Evolutionary conservation across 2,329 filamentous ascomycete genomes (phyloP).

Genomic region (Ophiosphaerella herpotricha): DNA sequence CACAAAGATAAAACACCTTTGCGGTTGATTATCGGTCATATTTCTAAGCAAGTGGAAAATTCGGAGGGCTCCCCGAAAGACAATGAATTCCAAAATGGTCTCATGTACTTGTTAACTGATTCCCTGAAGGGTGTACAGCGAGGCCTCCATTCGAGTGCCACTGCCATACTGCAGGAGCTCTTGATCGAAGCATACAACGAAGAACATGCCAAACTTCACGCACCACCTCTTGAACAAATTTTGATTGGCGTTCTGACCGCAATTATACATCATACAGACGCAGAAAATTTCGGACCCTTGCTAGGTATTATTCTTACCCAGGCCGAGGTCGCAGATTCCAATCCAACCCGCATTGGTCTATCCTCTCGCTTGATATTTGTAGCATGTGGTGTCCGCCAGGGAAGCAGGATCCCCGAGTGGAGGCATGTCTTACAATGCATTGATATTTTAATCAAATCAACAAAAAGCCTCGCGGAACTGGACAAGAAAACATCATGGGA

Average conservation of each 20-base stretch:
- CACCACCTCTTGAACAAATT: conserved; percentile 61
- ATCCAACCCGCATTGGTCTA: conserved; percentile 34
- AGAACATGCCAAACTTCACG: conserved; percentile 48
- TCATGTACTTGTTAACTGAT: conserved; percentile 92
- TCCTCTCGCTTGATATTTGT: conserved; percentile 65
- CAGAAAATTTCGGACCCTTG: conserved; percentile 73
- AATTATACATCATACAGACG: conserved; percentile 78
- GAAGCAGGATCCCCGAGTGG: conserved; percentile 76
- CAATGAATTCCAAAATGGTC: conserved; percentile 77
- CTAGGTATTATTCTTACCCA: conserved; percentile 60
- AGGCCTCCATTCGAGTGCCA: conserved; percentile 62
- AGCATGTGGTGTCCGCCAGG: conserved; percentile 79
- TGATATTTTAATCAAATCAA: conserved; percentile 33
- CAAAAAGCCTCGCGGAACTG: conserved; percentile 35
- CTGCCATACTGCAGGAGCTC: conserved; percentile 58
- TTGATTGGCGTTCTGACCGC: conserved; percentile 78
- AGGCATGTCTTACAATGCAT: conserved; percentile 59
- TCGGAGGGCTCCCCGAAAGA: conserved; percentile 62
- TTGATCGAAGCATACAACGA: conserved; percentile 41
- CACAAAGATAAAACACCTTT: conserved; percentile 73
- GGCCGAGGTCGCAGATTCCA: conserved; percentile 50
- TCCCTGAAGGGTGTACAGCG: conserved; percentile 68
- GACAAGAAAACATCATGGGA: conserved; percentile 26
- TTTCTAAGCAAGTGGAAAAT: conserved; percentile 68
- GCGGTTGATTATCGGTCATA: conserved; percentile 70